Percentiles rank a stretch among this genome's conserved stretches.
Evolutionary conservation across 2,329 filamentous ascomycete species (phyloP).

Genomic region (Pyricularia pennisetigena): DNA sequence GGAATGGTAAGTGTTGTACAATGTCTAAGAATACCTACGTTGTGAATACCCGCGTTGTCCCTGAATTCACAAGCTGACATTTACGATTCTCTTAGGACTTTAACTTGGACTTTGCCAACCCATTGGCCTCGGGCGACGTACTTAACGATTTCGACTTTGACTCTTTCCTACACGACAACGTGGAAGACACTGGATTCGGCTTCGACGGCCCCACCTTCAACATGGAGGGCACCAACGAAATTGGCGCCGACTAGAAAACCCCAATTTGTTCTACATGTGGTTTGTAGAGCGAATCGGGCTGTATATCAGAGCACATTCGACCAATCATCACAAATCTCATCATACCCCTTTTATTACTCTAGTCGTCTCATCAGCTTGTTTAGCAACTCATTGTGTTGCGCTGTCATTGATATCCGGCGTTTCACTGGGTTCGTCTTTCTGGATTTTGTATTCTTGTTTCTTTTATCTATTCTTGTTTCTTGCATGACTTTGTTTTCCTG

Average conservation of each 20-base stretch:
- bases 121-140: slow-evolving; percentile 43
- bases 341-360: not conserved
- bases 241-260: slow-evolving; percentile 41
- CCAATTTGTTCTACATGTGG: not conserved
- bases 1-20: slow-evolving; percentile 29
- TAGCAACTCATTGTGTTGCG: not conserved
- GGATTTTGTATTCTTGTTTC: slow-evolving; percentile 1
- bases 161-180: slow-evolving; percentile 52
- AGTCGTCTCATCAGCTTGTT: not conserved
- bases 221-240: slow-evolving; percentile 46
- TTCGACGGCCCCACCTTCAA: slow-evolving; percentile 40
- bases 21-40: not conserved
- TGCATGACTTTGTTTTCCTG: slow-evolving; percentile 2
- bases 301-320: slow-evolving; percentile 1
- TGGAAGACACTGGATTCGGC: slow-evolving; percentile 38
- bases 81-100: slow-evolving; percentile 25
- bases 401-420: slow-evolving; percentile 2
- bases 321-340: slow-evolving; percentile 1
- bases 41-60: not conserved
- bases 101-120: slow-evolving; percentile 45
- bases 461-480: not conserved
- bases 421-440: slow-evolving; percentile 1
- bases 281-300: not conserved
- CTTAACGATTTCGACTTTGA: slow-evolving; percentile 61
- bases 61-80: slow-evolving; percentile 2